Conservation (phyloP, 1,284 basidiomycete species). For the Bothia castanella region DNA sequence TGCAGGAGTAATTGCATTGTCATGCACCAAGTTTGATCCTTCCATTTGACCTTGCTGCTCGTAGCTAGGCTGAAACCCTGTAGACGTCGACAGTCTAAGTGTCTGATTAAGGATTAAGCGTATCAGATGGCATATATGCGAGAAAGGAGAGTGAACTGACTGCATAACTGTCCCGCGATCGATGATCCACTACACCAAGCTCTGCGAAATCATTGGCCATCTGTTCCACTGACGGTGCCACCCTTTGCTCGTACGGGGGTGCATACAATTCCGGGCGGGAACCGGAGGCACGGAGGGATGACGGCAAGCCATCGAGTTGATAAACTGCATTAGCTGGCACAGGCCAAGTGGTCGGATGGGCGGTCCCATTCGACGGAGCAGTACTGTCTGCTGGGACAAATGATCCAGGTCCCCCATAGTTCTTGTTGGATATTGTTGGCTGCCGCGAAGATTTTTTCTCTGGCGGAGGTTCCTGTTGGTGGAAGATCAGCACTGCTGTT, state of each 20-base stretch:
- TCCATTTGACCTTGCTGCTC: constrained; percentile 28
- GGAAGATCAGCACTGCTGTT: constrained; percentile 7
- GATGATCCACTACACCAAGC: constrained; percentile 50
- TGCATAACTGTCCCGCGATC: constrained; percentile 58
- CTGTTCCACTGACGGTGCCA: constrained; percentile 43
- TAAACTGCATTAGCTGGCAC: constrained; percentile 39
- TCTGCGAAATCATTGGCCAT: constrained; percentile 63
- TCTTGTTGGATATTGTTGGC: constrained; percentile 47
- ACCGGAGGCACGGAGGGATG: constrained; percentile 53
- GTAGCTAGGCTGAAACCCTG: constrained; percentile 32
- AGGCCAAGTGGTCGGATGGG: constrained; percentile 31
- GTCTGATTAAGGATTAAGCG: constrained; percentile 35
- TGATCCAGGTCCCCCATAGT: constrained; percentile 73
- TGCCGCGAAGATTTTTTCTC: constrained; percentile 60
- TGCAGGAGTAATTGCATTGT: constrained; percentile 38
- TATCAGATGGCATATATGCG: constrained; percentile 10
- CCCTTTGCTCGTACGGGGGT: constrained; percentile 59
- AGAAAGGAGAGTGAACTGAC: constrained; percentile 42
- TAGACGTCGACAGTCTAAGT: constrained; percentile 42
- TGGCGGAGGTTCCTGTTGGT: constrained; percentile 63
- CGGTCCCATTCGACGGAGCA: constrained; percentile 26
- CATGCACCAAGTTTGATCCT: constrained; percentile 31
- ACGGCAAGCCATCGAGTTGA: constrained; percentile 54
- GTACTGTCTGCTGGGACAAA: constrained; percentile 58
- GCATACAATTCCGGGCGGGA: constrained; percentile 70